A percentile compares a stretch with the other conserved stretches of the same genome.
These are phyloP conservation scores for Fraxinus sp. DNA, from an alignment of 305 asterid species.

Conservation along the genomic window DNA sequence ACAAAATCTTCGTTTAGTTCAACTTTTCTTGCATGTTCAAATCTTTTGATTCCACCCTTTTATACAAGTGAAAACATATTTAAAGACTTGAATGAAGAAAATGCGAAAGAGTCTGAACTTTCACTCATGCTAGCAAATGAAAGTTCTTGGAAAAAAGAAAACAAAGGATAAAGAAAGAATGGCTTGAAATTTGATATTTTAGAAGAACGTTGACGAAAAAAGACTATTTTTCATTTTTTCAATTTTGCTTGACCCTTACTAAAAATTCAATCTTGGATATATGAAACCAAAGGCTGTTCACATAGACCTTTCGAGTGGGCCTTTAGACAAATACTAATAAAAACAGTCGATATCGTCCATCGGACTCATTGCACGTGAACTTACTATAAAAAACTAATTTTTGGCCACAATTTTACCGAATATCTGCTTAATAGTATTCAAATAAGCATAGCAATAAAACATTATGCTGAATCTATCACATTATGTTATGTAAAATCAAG, in stretches of 20 bases:
- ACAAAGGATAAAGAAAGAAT: no score
- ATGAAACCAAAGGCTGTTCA: not conserved
- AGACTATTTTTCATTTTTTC: not conserved
- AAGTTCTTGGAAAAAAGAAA: no score
- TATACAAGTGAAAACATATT: no score
- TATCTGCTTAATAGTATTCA: not conserved
- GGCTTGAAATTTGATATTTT: no score
- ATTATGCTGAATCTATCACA: not conserved
- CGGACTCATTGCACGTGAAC: not conserved
- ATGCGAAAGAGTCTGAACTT: no score
- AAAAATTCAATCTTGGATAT: not conserved
- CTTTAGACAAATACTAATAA: constrained; percentile 4
- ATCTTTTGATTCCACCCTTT: no score
- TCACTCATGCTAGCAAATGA: no score
- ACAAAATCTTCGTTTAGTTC: no score
- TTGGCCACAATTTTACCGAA: not conserved
- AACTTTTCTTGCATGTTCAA: no score
- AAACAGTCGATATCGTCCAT: constrained; percentile 18
- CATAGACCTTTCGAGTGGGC: constrained; percentile 16
- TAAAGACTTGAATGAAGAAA: no score
- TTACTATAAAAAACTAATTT: not conserved
- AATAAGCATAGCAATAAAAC: not conserved
- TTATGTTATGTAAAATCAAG: not conserved
- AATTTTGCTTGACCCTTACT: no score
- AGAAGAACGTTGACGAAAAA: no score